phyloP scores from a whole-genome alignment of 2,329 filamentous ascomycete genomes.

The Dactylellina leptospora region DNA sequence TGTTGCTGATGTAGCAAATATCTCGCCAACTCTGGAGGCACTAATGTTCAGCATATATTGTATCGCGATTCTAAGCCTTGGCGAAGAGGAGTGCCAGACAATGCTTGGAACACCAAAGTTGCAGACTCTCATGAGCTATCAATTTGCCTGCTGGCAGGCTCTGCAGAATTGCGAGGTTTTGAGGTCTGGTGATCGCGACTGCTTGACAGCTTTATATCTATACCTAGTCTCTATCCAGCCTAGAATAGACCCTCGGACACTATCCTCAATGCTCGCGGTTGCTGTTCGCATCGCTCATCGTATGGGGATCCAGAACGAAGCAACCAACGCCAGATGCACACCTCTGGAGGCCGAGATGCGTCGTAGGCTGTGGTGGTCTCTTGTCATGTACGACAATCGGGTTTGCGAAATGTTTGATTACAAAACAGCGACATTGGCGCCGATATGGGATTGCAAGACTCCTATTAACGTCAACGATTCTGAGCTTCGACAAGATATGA shows the following conservation, averaged over 20 bases:
- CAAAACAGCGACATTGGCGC: slow-evolving; percentile 59
- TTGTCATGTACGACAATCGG: slow-evolving; percentile 68
- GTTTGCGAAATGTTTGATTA: slow-evolving; percentile 63
- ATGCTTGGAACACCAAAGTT: slow-evolving; percentile 67
- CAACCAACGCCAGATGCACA: slow-evolving; percentile 62
- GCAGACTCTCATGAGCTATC: slow-evolving; percentile 66
- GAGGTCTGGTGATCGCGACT: slow-evolving; percentile 69
- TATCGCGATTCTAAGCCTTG: slow-evolving; percentile 69
- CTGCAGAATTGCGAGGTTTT: slow-evolving; percentile 74
- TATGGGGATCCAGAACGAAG: slow-evolving; percentile 70
- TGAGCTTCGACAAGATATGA: slow-evolving; percentile 37
- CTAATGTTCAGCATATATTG: slow-evolving; percentile 74
- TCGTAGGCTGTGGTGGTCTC: slow-evolving; percentile 70
- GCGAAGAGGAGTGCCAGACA: slow-evolving; percentile 65
- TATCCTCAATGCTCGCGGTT: slow-evolving; percentile 72
- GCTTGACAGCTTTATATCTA: slow-evolving; percentile 73
- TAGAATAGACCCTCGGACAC: slow-evolving; percentile 66
- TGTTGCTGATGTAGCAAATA: slow-evolving; percentile 66
- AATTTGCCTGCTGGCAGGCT: slow-evolving; percentile 70
- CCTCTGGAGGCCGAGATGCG: slow-evolving; percentile 68
- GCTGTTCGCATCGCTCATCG: slow-evolving; percentile 69
- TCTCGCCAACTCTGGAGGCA: slow-evolving; percentile 68
- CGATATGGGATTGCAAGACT: slow-evolving; percentile 56
- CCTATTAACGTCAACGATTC: slow-evolving; percentile 36
- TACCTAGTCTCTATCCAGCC: slow-evolving; percentile 65